Evolutionary conservation across 1,139 yeast genomes (phyloP).

Genomic region (Candida tropicalis): DNA sequence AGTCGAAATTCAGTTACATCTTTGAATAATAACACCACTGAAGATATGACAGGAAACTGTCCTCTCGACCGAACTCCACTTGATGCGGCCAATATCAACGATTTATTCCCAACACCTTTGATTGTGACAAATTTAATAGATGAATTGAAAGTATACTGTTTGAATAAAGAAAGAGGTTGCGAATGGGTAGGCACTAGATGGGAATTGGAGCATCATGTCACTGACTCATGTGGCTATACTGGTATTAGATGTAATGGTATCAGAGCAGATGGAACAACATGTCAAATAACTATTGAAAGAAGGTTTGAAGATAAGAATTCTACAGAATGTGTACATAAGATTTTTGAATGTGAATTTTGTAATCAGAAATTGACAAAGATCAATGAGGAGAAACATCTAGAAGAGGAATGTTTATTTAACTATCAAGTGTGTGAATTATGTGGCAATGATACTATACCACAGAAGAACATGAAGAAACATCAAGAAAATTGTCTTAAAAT

Average conservation of each 20-base stretch:
- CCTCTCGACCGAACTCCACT: slow-evolving; percentile 65
- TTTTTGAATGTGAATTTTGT: slow-evolving; percentile 45
- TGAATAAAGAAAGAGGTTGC: slow-evolving; percentile 59
- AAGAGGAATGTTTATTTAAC: slow-evolving; percentile 43
- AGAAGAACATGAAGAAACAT: slow-evolving; percentile 35
- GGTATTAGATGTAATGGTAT: slow-evolving; percentile 48
- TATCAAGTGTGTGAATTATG: slow-evolving; percentile 43
- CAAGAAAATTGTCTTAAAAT: slow-evolving; percentile 36
- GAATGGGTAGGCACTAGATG: slow-evolving; percentile 60
- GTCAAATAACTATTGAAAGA: slow-evolving; percentile 18
- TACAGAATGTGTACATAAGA: slow-evolving; percentile 36
- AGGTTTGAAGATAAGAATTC: slow-evolving; percentile 13
- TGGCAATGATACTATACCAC: slow-evolving; percentile 43
- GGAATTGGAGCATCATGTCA: slow-evolving; percentile 57
- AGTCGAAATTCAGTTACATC: slow-evolving; percentile 7
- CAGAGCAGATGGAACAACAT: slow-evolving; percentile 16
- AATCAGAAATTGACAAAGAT: slow-evolving; percentile 31
- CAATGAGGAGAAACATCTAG: slow-evolving; percentile 36
- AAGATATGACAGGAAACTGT: slow-evolving; percentile 41
- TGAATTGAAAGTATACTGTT: slow-evolving; percentile 60
- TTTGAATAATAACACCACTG: slow-evolving; percentile 4
- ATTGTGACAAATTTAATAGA: slow-evolving; percentile 62
- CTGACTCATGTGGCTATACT: slow-evolving; percentile 52
- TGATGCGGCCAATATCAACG: slow-evolving; percentile 37
- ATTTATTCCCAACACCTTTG: slow-evolving; percentile 63